A percentile compares a stretch with the other conserved stretches of the same genome.
phyloP scores from a whole-genome alignment of 163 green algal species.

The Chloromonas sp. region DNA sequence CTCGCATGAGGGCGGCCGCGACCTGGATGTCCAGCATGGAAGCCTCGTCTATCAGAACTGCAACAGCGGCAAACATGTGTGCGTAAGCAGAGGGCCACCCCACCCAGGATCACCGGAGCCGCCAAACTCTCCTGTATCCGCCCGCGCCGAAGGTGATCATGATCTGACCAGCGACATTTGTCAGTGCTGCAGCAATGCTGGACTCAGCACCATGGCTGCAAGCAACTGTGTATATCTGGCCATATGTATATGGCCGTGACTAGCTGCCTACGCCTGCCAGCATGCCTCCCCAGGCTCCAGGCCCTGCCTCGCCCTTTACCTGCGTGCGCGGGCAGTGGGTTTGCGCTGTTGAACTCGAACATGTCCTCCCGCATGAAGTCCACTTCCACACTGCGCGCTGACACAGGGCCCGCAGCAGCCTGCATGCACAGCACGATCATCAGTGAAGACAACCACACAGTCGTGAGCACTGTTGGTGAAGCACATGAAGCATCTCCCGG shows the following conservation, averaged over 20 bases:
- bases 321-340: conserved; percentile 1
- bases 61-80: background rate
- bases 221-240: too few species aligned
- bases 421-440: background rate
- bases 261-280: too few species aligned
- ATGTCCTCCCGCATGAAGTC: background rate
- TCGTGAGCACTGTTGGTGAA: too few species aligned
- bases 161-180: background rate
- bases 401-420: background rate
- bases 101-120: background rate
- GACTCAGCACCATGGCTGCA: too few species aligned
- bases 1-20: conserved; percentile 62
- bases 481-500: too few species aligned
- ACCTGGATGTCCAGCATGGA: conserved; percentile 79
- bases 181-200: background rate
- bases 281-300: too few species aligned
- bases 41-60: conserved; percentile 76
- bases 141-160: background rate
- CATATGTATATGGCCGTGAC: too few species aligned
- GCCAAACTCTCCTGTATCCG: background rate
- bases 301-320: background rate
- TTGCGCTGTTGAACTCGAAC: conserved; percentile 8
- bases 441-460: too few species aligned
- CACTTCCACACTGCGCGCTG: background rate
- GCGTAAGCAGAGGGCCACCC: background rate